Base-by-base conservation (phyloP, 2,329 filamentous ascomycete species). In the Fusarium brevicatenulatum region DNA sequence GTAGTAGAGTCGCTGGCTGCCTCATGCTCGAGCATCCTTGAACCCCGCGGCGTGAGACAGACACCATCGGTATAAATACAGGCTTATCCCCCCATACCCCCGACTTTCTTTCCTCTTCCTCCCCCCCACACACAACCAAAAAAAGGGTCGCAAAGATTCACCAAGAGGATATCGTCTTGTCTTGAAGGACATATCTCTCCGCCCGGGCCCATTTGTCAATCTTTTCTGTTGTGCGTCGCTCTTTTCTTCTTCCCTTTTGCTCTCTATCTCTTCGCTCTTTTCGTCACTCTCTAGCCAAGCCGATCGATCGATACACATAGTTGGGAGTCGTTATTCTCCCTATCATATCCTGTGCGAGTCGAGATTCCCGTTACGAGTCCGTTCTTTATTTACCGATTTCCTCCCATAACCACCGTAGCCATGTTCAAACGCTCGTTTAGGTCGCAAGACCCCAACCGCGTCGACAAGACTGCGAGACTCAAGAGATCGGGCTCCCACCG, bases 391-490 rank as follows among this genome's bases (percentile, higher is more conserved):
- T 68, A 53, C 42, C 66, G 59, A 55, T 54, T 65, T 64, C 65
- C 68, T 64, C 67, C 63, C 28, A 54, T 65, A 70, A 71, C 66
- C 18, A 76, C 82, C 83, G 82, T 82, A 81, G 80, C 82, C 83
- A 97, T 97, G 94, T 97, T 97, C 88, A 97, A 95, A 86, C 94
- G 94, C 82, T 95, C 95, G 80, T 95, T 96, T 86, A 88, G 91
- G 83, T 91, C 92, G 77, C 92, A 91, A 83, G 92, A 95, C 78
- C 83, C 82, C 76, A 80, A 78, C 84, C 93, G 95, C 80, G 93
- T 95, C 83, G 93, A 94, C 86, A 98, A 97, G 91, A 88, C 92
- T 84, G 88, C 91, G 83, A 95, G 94, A 88, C 88, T 92, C 87
- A 96, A 92, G 88, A 88, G 87, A 80, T 81, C 80, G 73, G 80